A percentile compares a stretch with the other conserved stretches of the same genome.
Evolutionary conservation across 148 eudicot genomes (phyloP).

Genomic region (Chenopodium berlandieri): DNA sequence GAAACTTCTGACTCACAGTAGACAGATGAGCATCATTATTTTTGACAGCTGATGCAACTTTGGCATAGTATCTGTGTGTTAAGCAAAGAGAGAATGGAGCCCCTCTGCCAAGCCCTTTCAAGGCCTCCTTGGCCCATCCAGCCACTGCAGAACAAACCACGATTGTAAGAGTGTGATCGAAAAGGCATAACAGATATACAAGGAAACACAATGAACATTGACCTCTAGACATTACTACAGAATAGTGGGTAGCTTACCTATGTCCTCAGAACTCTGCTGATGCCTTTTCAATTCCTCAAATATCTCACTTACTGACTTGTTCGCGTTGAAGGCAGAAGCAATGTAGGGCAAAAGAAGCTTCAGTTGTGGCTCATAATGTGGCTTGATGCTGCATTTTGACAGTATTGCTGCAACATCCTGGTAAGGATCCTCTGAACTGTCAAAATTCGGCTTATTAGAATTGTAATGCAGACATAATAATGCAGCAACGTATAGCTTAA

Average conservation of each 20-base stretch:
- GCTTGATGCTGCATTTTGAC: slow-evolving; percentile 52
- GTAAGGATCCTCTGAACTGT: slow-evolving; percentile 72
- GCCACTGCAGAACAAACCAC: slow-evolving; percentile 44
- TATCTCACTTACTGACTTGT: slow-evolving; percentile 53
- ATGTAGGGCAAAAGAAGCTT: slow-evolving; percentile 69
- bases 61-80: slow-evolving; percentile 65
- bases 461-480: too few species aligned
- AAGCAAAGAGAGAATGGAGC: slow-evolving; percentile 79
- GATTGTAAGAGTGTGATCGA: not conserved
- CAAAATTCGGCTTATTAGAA: not conserved
- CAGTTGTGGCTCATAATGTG: slow-evolving; percentile 63
- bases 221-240: too few species aligned
- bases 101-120: slow-evolving; percentile 69
- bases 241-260: too few species aligned
- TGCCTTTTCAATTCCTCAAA: slow-evolving; percentile 57
- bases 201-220: not conserved
- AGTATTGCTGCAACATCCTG: slow-evolving; percentile 45
- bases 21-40: slow-evolving; percentile 49
- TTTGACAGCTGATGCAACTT: slow-evolving; percentile 66
- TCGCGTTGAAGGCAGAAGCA: slow-evolving; percentile 54
- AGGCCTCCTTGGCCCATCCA: slow-evolving; percentile 89
- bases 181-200: not conserved
- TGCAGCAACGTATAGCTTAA: too few species aligned
- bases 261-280: slow-evolving; percentile 44
- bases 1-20: slow-evolving; percentile 42